A percentile compares a stretch with the other conserved stretches of the same genome.
Evolutionary conservation across 345 rosid genomes (phyloP).

Genomic region (Litchi chinensis): DNA sequence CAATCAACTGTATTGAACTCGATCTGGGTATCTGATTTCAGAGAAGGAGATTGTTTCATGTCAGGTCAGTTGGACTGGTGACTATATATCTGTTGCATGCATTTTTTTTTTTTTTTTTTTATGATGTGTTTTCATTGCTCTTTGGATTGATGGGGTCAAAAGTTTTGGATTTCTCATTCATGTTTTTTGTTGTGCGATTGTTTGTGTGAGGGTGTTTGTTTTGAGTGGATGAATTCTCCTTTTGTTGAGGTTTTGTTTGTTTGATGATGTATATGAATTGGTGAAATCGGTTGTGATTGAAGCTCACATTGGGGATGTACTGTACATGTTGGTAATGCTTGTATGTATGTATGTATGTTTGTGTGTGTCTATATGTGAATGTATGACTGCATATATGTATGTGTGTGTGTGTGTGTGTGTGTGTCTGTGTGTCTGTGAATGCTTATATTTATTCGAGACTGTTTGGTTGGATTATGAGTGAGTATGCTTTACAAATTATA

Average conservation of each 20-base stretch:
- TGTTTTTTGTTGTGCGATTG: not conserved
- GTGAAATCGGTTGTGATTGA: constrained; percentile 9
- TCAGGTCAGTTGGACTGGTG: not conserved
- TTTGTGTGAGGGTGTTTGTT: too few relatives aligned
- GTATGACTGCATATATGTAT: not conserved
- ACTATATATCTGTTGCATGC: not conserved
- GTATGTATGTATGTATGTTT: not conserved
- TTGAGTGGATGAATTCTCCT: too few relatives aligned
- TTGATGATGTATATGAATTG: not conserved
- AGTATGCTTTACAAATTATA: too few relatives aligned
- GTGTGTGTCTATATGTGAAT: not conserved
- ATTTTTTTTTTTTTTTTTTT: too few relatives aligned
- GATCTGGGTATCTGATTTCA: not conserved
- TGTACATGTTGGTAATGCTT: not conserved
- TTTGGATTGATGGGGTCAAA: not conserved
- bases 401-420: too few relatives aligned
- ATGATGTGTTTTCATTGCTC: not conserved
- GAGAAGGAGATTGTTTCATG: too few relatives aligned
- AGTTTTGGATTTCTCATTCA: not conserved
- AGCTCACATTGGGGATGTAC: not conserved
- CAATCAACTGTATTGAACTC: not conserved
- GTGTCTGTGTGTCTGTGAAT: too few relatives aligned
- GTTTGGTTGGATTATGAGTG: constrained; percentile 13
- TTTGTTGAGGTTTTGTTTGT: too few relatives aligned
- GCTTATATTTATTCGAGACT: not conserved